A percentile compares a stretch with the other conserved stretches of the same genome.
These are phyloP conservation scores for Ogataea populi-albae DNA, from an alignment of 805 yeast species.

Conservation along the genomic window DNA sequence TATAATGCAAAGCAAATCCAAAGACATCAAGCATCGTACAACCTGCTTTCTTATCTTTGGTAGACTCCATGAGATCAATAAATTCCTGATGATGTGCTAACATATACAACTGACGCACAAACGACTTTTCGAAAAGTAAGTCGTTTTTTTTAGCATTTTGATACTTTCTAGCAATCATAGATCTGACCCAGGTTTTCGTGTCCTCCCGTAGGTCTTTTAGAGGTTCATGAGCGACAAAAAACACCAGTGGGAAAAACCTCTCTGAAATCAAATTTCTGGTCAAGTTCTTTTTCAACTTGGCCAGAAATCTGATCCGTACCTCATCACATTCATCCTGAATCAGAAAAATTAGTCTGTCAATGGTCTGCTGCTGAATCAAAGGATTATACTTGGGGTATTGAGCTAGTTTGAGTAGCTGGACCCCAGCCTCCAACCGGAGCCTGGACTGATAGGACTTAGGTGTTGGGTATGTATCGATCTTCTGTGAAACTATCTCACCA, in stretches of 20 bases:
- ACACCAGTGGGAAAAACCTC: constrained; percentile 62
- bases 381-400: constrained; percentile 49
- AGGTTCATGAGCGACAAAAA: constrained; percentile 79
- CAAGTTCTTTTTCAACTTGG: constrained; percentile 48
- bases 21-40: constrained; percentile 38
- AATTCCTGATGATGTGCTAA: constrained; percentile 76
- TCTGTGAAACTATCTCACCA: constrained; percentile 65
- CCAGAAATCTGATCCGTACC: constrained; percentile 54
- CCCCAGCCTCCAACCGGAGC: constrained; percentile 67
- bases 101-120: constrained; percentile 65
- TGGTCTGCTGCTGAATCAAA: constrained; percentile 48
- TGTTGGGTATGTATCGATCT: constrained; percentile 49
- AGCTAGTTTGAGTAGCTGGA: constrained; percentile 61
- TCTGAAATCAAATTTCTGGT: constrained; percentile 56
- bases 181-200: constrained; percentile 67
- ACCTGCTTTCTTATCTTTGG: constrained; percentile 12
- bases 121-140: constrained; percentile 59
- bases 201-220: constrained; percentile 45
- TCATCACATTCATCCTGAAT: constrained; percentile 63
- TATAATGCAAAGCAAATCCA: constrained; percentile 54
- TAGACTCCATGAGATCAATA: constrained; percentile 36
- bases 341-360: constrained; percentile 52
- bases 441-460: constrained; percentile 60
- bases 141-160: constrained; percentile 32
- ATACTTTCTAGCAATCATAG: constrained; percentile 44